Conservation (phyloP, 495 filamentous ascomycete genomes). For the Mytilinidion resinicola region DNA sequence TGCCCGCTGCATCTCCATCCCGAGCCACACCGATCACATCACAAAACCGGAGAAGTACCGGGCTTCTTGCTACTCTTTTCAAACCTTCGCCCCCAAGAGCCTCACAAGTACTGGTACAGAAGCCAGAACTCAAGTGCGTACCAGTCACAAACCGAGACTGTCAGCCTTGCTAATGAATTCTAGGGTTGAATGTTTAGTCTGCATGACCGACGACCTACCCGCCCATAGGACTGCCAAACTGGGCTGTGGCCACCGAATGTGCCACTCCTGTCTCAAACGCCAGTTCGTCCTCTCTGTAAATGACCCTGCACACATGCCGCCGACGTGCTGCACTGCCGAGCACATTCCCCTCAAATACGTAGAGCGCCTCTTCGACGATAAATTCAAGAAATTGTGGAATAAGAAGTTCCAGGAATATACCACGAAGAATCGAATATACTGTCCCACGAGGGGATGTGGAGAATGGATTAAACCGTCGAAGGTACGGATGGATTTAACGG, state of each 20-base stretch:
- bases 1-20: constrained; percentile 4
- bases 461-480: constrained; percentile 67
- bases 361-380: constrained; percentile 61
- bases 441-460: constrained; percentile 62
- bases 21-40: neutral
- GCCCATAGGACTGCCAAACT: constrained; percentile 58
- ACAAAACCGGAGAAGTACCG: constrained; percentile 17
- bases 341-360: constrained; percentile 69
- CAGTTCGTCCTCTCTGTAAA: constrained; percentile 66
- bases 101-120: constrained; percentile 7
- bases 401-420: constrained; percentile 67
- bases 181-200: constrained; percentile 64
- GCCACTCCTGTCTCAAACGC: constrained; percentile 62
- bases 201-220: constrained; percentile 56
- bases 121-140: constrained; percentile 15
- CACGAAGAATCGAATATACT: constrained; percentile 68
- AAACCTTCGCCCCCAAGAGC: constrained; percentile 7
- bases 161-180: constrained; percentile 2
- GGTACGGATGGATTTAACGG: constrained; percentile 47
- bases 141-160: too few species aligned
- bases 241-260: constrained; percentile 72
- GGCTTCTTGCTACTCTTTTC: constrained; percentile 24
- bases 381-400: constrained; percentile 74
- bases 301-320: constrained; percentile 74
- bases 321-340: constrained; percentile 64